phyloP scores from a whole-genome alignment of 805 yeast genomes.

The Clavispora vitiphila region DNA sequence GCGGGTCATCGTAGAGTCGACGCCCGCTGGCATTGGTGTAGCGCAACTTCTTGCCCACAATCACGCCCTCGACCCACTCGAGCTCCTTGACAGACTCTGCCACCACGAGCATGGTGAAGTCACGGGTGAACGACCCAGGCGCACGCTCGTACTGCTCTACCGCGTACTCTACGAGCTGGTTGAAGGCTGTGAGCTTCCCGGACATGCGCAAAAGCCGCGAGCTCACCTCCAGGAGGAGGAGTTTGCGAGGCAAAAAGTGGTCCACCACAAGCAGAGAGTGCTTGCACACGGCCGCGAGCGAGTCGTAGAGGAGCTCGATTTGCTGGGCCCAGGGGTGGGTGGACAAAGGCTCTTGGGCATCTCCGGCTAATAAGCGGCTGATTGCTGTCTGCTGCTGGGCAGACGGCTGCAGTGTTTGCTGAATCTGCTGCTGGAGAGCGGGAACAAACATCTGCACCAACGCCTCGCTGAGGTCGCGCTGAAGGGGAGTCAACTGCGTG shows the following conservation, averaged over 20 bases:
- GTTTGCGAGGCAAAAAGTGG: slow-evolving; percentile 69
- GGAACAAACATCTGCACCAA: slow-evolving; percentile 26
- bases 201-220: slow-evolving; percentile 49
- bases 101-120: slow-evolving; percentile 36
- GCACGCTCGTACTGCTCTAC: slow-evolving; percentile 16
- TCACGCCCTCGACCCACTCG: slow-evolving; percentile 71
- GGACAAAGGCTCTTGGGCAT: neutral
- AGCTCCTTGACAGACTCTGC: slow-evolving; percentile 64
- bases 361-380: slow-evolving; percentile 27
- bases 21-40: slow-evolving; percentile 63
- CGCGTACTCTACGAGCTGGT: slow-evolving; percentile 39
- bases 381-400: slow-evolving; percentile 17
- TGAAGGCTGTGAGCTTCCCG: slow-evolving; percentile 55
- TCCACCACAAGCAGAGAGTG: slow-evolving; percentile 73
- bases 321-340: neutral
- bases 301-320: slow-evolving; percentile 40
- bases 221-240: slow-evolving; percentile 61
- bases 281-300: slow-evolving; percentile 46
- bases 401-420: slow-evolving; percentile 1
- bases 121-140: neutral
- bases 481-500: slow-evolving; percentile 28
- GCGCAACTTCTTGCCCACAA: slow-evolving; percentile 65
- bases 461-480: slow-evolving; percentile 30
- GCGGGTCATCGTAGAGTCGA: slow-evolving; percentile 46
- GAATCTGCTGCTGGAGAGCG: slow-evolving; percentile 21